Evolutionary conservation across 371 early-diverging fungal genomes (phyloP).

Genomic region (Lichtheimia corymbifera): DNA sequence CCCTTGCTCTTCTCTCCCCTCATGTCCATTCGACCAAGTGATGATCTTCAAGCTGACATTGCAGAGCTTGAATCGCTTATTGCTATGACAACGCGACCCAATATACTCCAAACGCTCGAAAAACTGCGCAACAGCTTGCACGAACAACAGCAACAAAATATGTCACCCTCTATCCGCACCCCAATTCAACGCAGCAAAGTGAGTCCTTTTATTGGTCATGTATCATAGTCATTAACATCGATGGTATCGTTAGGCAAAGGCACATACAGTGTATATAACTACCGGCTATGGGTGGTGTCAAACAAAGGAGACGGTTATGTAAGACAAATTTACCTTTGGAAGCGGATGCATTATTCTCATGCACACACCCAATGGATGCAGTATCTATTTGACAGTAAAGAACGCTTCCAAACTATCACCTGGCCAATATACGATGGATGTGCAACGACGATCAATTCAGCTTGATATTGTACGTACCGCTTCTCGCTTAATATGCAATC

Average conservation of each 20-base stretch:
- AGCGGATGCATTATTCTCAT: no score
- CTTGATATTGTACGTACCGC: conserved; percentile 25
- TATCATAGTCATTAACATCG: no score
- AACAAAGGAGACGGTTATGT: conserved; percentile 21
- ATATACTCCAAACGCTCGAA: background rate
- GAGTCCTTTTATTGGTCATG: no score
- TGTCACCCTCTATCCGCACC: no score
- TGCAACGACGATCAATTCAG: conserved; percentile 18
- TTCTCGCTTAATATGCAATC: no score
- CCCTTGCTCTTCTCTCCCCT: no score
- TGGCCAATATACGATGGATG: conserved; percentile 21
- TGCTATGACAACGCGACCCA: background rate
- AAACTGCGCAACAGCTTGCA: background rate
- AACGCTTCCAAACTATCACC: conserved; percentile 12
- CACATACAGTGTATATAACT: conserved; percentile 26
- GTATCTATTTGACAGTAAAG: conserved; percentile 22
- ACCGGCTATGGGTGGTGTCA: conserved; percentile 22
- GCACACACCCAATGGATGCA: background rate
- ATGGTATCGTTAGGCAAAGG: conserved; percentile 16
- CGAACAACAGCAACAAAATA: no score
- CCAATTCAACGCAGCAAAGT: no score
- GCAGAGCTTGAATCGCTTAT: conserved; percentile 4
- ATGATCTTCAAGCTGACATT: conserved; percentile 2
- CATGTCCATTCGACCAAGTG: no score
- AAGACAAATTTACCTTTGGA: background rate